Percentiles rank a stretch among this genome's conserved stretches.
phyloP scores from a whole-genome alignment of 2,329 filamentous ascomycete species.

The Endoconidiophora laricicola region DNA sequence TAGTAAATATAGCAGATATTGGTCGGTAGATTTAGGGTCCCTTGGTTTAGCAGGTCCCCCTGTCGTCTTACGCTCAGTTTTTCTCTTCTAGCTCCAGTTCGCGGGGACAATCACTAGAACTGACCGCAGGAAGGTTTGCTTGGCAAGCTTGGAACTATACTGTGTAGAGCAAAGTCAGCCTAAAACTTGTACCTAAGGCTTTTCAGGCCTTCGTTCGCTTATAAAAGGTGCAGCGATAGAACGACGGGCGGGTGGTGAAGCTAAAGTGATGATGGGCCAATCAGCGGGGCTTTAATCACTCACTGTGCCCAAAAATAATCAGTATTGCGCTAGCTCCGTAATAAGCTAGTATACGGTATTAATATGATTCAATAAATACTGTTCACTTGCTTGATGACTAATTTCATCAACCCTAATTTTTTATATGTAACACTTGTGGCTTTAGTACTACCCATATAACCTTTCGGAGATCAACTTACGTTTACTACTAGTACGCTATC shows the following conservation, averaged over 20 bases:
- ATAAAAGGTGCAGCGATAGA: not conserved
- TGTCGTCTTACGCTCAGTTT: not conserved
- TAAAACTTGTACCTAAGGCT: slow-evolving; percentile 1
- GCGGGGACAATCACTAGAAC: not conserved
- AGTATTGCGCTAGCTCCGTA: no score
- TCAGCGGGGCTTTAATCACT: not conserved
- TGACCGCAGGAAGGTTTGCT: not conserved
- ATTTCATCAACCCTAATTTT: no score
- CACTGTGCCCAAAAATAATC: no score
- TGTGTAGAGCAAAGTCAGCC: not conserved
- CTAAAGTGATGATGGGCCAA: not conserved
- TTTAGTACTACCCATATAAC: no score
- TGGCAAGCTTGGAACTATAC: not conserved
- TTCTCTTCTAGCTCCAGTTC: not conserved
- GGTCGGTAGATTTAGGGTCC: no score
- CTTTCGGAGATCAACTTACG: no score
- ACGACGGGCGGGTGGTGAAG: not conserved
- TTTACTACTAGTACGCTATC: no score
- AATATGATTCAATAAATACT: no score
- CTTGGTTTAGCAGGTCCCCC: not conserved
- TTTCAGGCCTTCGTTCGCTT: not conserved
- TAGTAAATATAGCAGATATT: not conserved
- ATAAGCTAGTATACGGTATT: no score
- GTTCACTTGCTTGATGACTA: no score
- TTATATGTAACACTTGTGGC: no score